These are phyloP conservation scores for Nasturtium officinale DNA, from an alignment of 345 rosid genomes.

Conservation along the genomic window DNA sequence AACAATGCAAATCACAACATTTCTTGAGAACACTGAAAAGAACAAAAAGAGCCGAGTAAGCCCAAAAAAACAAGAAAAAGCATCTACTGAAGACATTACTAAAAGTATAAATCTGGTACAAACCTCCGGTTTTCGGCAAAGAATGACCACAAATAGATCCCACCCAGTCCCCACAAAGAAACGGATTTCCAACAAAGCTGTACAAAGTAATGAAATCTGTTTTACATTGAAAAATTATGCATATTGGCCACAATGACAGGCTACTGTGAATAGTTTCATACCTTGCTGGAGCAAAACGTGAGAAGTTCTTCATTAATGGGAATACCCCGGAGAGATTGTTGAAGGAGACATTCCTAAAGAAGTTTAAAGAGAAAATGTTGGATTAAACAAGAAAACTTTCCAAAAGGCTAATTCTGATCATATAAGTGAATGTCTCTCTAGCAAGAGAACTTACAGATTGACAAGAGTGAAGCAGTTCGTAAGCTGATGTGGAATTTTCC, in stretches of 20 bases:
- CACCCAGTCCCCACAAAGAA: conserved; percentile 80
- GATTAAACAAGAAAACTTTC: background rate
- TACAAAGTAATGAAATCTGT: background rate
- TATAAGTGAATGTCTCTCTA: background rate
- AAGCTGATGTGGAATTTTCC: conserved; percentile 82
- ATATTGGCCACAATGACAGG: background rate
- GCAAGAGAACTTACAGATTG: conserved; percentile 52
- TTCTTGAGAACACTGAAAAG: conserved; percentile 56
- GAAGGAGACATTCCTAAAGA: conserved; percentile 76
- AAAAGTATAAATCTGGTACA: background rate
- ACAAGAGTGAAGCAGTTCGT: conserved; percentile 75
- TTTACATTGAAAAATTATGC: background rate
- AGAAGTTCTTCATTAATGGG: conserved; percentile 65
- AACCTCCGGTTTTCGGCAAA: conserved; percentile 61
- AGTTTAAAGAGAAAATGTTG: background rate
- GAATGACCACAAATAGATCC: conserved; percentile 75
- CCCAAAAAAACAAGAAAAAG: background rate
- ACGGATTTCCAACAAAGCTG: conserved; percentile 82
- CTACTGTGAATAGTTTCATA: conserved; percentile 31
- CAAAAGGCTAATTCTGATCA: background rate
- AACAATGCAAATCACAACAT: conserved; percentile 62
- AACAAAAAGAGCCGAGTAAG: conserved; percentile 8
- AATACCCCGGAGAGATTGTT: conserved; percentile 82
- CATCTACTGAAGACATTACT: background rate
- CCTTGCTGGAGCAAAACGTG: conserved; percentile 73